Evolutionary conservation across 805 yeast species (phyloP).

Genomic region (Wickerhamomyces strasburgensis): DNA sequence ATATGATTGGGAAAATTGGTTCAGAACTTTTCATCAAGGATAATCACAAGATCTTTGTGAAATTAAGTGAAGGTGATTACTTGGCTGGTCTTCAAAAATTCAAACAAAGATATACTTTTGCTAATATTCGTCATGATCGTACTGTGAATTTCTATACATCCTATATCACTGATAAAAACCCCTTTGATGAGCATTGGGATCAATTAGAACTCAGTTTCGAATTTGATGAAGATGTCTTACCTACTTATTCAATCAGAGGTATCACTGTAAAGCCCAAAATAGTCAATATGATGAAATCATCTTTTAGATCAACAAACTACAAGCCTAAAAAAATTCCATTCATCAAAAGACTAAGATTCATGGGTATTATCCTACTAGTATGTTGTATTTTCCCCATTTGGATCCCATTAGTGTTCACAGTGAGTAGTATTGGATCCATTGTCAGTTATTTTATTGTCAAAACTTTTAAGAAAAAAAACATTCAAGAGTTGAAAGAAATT

Average conservation of each 20-base stretch:
- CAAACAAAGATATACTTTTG: conserved; percentile 52
- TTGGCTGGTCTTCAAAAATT: conserved; percentile 53
- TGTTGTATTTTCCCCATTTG: conserved; percentile 39
- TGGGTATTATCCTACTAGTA: conserved; percentile 20
- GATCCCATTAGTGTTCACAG: conserved; percentile 41
- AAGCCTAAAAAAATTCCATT: conserved; percentile 10
- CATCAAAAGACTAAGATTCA: conserved; percentile 20
- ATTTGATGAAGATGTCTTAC: conserved; percentile 37
- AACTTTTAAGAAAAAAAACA: conserved; percentile 20
- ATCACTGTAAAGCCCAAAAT: conserved; percentile 40
- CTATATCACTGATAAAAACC: conserved; percentile 66
- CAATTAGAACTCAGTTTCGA: conserved; percentile 35
- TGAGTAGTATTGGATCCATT: conserved; percentile 29
- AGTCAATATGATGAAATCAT: conserved; percentile 43
- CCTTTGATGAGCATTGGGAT: conserved; percentile 59
- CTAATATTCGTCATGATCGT: conserved; percentile 78
- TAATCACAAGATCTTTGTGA: conserved; percentile 39
- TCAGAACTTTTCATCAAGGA: conserved; percentile 61
- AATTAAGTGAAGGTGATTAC: conserved; percentile 37
- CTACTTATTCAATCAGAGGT: conserved; percentile 32
- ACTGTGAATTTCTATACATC: conserved; percentile 86
- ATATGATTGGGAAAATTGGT: conserved; percentile 64
- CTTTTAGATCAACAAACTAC: conserved; percentile 8
- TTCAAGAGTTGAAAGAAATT: conserved; percentile 10
- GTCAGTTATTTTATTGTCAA: conserved; percentile 38